Conservation (phyloP, 257 asterid genomes). For the Solanum pennellii region DNA sequence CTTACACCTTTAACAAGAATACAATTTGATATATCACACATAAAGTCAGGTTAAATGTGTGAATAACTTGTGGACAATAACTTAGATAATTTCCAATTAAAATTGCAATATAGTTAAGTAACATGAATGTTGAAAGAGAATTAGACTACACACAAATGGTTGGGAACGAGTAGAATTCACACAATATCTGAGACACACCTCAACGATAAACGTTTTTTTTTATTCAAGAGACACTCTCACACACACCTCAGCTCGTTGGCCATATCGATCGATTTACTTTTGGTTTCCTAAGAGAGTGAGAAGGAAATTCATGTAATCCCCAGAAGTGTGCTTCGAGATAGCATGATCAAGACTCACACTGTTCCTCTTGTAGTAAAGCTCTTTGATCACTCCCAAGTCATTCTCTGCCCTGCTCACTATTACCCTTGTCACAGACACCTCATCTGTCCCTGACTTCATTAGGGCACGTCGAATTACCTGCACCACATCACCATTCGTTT, state of each 20-base stretch:
- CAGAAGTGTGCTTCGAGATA: slow-evolving; percentile 55
- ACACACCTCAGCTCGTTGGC: not conserved
- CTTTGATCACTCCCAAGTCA: slow-evolving; percentile 47
- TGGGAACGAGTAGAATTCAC: not conserved
- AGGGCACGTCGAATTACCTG: slow-evolving; percentile 51
- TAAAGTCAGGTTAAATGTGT: not conserved
- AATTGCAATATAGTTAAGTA: not conserved
- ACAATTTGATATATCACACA: not conserved
- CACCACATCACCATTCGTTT: not conserved
- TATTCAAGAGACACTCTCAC: not conserved
- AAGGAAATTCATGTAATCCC: slow-evolving; percentile 59
- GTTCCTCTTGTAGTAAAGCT: slow-evolving; percentile 49
- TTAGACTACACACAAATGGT: not conserved
- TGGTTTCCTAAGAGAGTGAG: slow-evolving; percentile 46
- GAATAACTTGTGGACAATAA: not conserved
- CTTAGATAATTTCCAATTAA: not conserved
- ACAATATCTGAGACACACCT: not conserved
- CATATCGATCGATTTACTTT: not conserved
- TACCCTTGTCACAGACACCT: slow-evolving; percentile 47
- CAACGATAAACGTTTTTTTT: too few relatives aligned
- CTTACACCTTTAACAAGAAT: not conserved
- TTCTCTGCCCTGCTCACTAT: slow-evolving; percentile 65
- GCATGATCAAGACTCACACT: slow-evolving; percentile 48
- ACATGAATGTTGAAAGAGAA: not conserved
- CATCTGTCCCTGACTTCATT: slow-evolving; percentile 41